Base-by-base conservation (phyloP, 1,284 basidiomycete genomes). In the Peniophora sp. region DNA sequence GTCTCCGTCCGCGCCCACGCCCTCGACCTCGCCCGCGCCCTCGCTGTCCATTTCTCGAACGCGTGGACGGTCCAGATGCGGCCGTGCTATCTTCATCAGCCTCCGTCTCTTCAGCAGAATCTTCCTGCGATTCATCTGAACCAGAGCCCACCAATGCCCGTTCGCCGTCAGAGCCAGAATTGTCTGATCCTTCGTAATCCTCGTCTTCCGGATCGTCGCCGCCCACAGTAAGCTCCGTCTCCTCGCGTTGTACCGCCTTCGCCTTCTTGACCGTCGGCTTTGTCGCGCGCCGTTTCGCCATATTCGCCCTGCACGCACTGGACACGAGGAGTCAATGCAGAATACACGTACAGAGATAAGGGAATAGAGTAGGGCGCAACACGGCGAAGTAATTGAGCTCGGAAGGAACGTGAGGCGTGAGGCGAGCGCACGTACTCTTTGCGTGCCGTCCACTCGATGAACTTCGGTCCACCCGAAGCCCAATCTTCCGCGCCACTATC, bases 401-500 rank as follows among this genome's bases (percentile, higher is more conserved):
- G 38, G 12, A 36, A 20, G 35, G n/a, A 12, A 20, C 9, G 38
- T 6, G 11, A 22, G 5, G n/a, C 17, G 6, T n/a, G 22, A 49
- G 41, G 45, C 41, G 24, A 24, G 17, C 20, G 24, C 27, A 56
- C 62, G 32, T 48, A 67, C 66, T 56, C 55, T 45, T 62, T 62
- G n/a, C 65, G 56, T 27, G 48, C 20, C 9, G 50, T 47, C 64
- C 63, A 67, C 39, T 63, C 61, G 1, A 43, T 34, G 32, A 57
- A 54, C 24, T 58, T 59, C 12, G 46, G 3, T 1, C 63, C 66
- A 3, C 50, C 55, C 8, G 47, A 53, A 25, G 55, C 53, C 67
- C 67, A 69, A 1, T 60, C 66, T 1, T 56, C 57, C 2, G 50
- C 51, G 5, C 63, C 62, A 11, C 53, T 62, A n/a, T 52, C 56